phyloP scores from a whole-genome alignment of 352 stramenopile genomes.

The Saprolegnia parasitica region DNA sequence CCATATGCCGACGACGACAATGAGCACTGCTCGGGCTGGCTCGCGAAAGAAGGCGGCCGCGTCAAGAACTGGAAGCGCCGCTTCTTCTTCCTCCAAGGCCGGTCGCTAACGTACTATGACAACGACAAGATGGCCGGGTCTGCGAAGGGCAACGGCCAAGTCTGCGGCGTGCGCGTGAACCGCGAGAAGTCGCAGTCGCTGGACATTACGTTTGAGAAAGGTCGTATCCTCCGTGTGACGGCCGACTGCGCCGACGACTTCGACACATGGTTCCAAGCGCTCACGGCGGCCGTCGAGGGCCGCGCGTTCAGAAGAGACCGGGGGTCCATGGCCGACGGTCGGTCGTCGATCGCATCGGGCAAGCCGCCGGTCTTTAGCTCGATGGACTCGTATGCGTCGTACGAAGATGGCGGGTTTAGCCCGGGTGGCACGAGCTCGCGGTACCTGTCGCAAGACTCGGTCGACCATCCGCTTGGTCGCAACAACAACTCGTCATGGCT shows the following conservation, averaged over 20 bases:
- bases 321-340: background rate
- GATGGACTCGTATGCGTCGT: constrained; percentile 21
- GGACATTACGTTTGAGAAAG: constrained; percentile 68
- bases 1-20: constrained; percentile 39
- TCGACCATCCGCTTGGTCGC: background rate
- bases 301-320: constrained; percentile 10
- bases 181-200: constrained; percentile 65
- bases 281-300: constrained; percentile 38
- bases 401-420: constrained; percentile 18
- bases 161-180: constrained; percentile 64
- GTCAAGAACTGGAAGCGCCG: constrained; percentile 81
- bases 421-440: background rate
- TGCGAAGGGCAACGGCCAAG: constrained; percentile 54
- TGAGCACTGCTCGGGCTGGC: constrained; percentile 65
- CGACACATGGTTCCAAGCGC: constrained; percentile 57
- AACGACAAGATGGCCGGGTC: constrained; percentile 56
- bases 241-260: constrained; percentile 63
- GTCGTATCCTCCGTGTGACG: constrained; percentile 65
- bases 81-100: constrained; percentile 73
- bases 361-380: constrained; percentile 19
- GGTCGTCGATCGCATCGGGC: background rate
- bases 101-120: constrained; percentile 80
- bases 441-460: constrained; percentile 21
- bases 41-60: constrained; percentile 74
- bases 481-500: constrained; percentile 21